Evolutionary conservation across 768 basidiomycete genomes (phyloP).

Genomic region (Trametes villosa): DNA sequence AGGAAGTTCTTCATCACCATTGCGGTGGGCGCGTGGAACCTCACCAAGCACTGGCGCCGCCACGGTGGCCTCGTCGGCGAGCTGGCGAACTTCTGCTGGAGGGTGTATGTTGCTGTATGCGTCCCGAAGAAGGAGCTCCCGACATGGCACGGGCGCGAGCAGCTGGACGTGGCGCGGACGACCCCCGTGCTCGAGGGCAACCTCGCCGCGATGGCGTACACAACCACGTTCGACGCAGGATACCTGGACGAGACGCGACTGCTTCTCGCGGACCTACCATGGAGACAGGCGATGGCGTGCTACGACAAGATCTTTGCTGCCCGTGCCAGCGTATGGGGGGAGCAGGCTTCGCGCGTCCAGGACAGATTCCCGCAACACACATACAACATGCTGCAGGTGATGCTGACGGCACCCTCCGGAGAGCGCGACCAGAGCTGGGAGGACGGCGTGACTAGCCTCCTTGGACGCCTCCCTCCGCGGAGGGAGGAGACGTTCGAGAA

Average conservation of each 20-base stretch:
- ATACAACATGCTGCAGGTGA: constrained; percentile 8
- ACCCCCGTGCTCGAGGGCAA: constrained; percentile 7
- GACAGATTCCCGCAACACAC: constrained; percentile 12
- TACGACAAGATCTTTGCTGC: constrained; percentile 7
- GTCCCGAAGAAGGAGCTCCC: constrained; percentile 7
- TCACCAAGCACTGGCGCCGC: constrained; percentile 6
- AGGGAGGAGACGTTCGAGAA: neutral
- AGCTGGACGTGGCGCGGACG: neutral
- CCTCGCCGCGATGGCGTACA: constrained; percentile 11
- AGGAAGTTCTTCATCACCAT: neutral
- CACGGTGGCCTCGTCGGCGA: neutral
- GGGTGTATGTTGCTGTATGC: neutral
- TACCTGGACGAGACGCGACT: neutral
- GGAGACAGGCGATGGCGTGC: constrained; percentile 9
- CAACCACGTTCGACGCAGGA: constrained; percentile 7
- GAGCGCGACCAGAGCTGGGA: constrained; percentile 1
- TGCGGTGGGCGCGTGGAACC: constrained; percentile 1
- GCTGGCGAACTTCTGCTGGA: neutral
- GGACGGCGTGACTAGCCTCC: neutral
- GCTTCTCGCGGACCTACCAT: constrained; percentile 9
- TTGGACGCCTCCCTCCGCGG: neutral
- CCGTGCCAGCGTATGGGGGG: constrained; percentile 11
- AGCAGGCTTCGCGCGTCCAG: neutral
- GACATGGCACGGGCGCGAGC: constrained; percentile 13
- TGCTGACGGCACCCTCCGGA: constrained; percentile 3